Evolutionary conservation across 495 filamentous ascomycete genomes (phyloP).

Genomic region (Lasiosphaeria miniovina): DNA sequence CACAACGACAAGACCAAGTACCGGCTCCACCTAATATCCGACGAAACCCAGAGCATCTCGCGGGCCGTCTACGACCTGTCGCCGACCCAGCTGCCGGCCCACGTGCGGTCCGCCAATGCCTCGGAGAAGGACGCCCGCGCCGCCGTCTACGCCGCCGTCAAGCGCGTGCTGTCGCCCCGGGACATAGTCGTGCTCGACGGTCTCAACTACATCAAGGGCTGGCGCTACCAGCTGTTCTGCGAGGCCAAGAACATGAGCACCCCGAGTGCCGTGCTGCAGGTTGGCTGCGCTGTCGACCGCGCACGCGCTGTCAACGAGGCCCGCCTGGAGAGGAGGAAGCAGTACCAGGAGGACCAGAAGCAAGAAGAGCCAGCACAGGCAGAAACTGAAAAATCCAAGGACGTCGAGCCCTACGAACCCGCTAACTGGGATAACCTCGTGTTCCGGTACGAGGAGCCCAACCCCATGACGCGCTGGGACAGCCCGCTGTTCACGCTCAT

Average conservation of each 20-base stretch:
- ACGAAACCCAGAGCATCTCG: slow-evolving; percentile 60
- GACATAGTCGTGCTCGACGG: slow-evolving; percentile 87
- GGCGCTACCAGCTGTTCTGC: slow-evolving; percentile 92
- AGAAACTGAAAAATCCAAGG: slow-evolving; percentile 16
- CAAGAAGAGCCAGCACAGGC: neutral
- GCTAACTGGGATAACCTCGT: slow-evolving; percentile 88
- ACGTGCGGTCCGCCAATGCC: slow-evolving; percentile 52
- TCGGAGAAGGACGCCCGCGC: slow-evolving; percentile 93
- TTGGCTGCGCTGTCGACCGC: slow-evolving; percentile 71
- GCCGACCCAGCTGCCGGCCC: slow-evolving; percentile 41
- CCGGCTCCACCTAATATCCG: slow-evolving; percentile 66
- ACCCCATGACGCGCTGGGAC: slow-evolving; percentile 93
- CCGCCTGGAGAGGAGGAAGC: slow-evolving; percentile 29
- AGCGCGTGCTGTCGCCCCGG: slow-evolving; percentile 71
- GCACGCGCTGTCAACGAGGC: slow-evolving; percentile 60
- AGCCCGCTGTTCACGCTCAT: slow-evolving; percentile 88
- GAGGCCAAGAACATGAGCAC: slow-evolving; percentile 87
- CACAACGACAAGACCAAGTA: slow-evolving; percentile 27
- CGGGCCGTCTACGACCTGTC: slow-evolving; percentile 62
- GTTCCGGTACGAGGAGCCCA: slow-evolving; percentile 94
- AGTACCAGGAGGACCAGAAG: neutral
- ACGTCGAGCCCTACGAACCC: slow-evolving; percentile 57
- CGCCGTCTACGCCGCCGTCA: slow-evolving; percentile 77
- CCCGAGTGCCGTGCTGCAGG: slow-evolving; percentile 79
- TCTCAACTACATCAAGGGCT: slow-evolving; percentile 97